A percentile compares a stretch with the other conserved stretches of the same genome.
phyloP scores from a whole-genome alignment of 352 stramenopile genomes.

The Phytophthora cajani region DNA sequence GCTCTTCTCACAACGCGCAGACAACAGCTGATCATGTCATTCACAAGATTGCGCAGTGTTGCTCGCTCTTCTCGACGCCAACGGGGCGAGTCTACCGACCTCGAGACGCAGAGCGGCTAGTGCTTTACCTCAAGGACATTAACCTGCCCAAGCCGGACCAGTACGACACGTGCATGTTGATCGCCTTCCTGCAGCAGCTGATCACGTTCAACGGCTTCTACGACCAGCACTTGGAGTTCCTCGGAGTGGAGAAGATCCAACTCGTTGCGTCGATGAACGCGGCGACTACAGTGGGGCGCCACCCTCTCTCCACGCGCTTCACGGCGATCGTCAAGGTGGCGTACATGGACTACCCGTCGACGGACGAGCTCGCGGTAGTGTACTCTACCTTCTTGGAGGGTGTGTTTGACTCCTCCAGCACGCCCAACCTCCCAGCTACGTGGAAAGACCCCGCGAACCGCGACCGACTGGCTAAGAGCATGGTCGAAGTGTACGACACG shows the following conservation, averaged over 20 bases:
- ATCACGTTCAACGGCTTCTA: conserved; percentile 97
- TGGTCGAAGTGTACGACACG: conserved; percentile 93
- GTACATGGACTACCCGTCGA: conserved; percentile 93
- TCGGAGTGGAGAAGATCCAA: conserved; percentile 93
- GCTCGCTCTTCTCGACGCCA: conserved; percentile 92
- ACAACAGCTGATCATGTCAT: conserved; percentile 94
- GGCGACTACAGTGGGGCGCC: conserved; percentile 91
- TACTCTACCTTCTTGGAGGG: conserved; percentile 91
- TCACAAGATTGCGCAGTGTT: conserved; percentile 95
- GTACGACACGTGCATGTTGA: conserved; percentile 97
- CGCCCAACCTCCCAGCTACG: conserved; percentile 43
- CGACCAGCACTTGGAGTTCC: conserved; percentile 94
- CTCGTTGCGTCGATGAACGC: conserved; percentile 96
- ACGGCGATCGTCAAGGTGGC: conserved; percentile 94
- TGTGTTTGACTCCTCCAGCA: conserved; percentile 60
- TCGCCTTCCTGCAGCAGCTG: conserved; percentile 96
- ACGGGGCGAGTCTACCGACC: conserved; percentile 93
- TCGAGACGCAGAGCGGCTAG: conserved; percentile 90
- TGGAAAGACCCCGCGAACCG: conserved; percentile 67
- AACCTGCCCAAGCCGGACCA: conserved; percentile 95
- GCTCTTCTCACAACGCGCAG: conserved; percentile 94
- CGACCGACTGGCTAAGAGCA: conserved; percentile 83
- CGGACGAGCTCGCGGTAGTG: conserved; percentile 88
- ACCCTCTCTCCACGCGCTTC: conserved; percentile 93
- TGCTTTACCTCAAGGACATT: conserved; percentile 97